Evolutionary conservation across 768 basidiomycete species (phyloP).

Genomic region (Rhodotorula toruloides): DNA sequence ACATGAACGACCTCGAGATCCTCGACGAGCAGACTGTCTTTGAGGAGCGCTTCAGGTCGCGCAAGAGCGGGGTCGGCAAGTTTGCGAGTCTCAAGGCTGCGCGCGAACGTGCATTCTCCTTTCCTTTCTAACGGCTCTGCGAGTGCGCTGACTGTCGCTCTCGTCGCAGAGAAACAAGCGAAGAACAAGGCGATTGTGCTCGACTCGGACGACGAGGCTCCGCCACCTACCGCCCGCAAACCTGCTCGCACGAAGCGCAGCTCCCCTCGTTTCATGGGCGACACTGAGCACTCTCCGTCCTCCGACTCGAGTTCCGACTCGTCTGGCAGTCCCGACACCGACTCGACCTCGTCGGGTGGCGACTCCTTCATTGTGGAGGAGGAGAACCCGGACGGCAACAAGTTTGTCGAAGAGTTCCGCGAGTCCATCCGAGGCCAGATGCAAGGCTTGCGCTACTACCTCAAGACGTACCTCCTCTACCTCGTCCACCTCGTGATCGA

Average conservation of each 20-base stretch:
- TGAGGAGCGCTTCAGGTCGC: not conserved
- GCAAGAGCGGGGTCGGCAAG: not conserved
- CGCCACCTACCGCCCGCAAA: not conserved
- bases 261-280: not conserved
- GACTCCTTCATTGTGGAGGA: slow-evolving; percentile 9
- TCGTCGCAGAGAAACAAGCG: not conserved
- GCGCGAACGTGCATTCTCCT: not conserved
- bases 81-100: slow-evolving; percentile 10
- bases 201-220: slow-evolving; percentile 14
- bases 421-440: not conserved
- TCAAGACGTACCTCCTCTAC: slow-evolving; percentile 27
- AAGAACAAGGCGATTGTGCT: not conserved
- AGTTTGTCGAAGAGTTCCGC: not conserved
- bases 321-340: not conserved
- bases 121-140: not conserved
- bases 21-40: slow-evolving; percentile 22
- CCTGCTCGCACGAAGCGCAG: not conserved
- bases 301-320: not conserved
- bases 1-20: slow-evolving; percentile 30
- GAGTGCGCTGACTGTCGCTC: not conserved
- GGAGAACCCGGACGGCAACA: not conserved
- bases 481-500: slow-evolving; percentile 18
- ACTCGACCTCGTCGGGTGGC: not conserved
- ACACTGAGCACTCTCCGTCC: not conserved
- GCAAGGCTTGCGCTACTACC: not conserved